Evolutionary conservation across 2,329 filamentous ascomycete species (phyloP), one percentile per base, ranked within the genome.

Genomic region (Monilinia laxa): DNA sequence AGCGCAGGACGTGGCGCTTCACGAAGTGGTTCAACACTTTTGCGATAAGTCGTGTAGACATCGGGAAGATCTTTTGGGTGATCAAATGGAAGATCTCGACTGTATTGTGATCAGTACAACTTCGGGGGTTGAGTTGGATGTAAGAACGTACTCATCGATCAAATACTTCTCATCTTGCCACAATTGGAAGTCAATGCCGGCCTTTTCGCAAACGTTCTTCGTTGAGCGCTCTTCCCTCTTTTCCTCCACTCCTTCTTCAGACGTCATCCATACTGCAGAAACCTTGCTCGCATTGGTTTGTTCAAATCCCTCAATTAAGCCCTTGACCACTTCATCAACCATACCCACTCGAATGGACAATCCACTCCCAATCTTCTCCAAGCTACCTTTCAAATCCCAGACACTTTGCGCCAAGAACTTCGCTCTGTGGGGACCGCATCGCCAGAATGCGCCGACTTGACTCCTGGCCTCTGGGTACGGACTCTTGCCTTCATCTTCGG

Each of bases 121-220:
- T 51, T 23, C 14, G 14, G 20, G 23, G 59, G 25, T 59, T 57
- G 28, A 52, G 38, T 54, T 28, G 20, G 31, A 62, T 38, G 58
- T 20, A 4, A 10, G 18, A 59, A 84, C 89, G 78, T 80, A 93
- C 91, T 93, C 90, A 73, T 93, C 88, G 62, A 93, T 82, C 68
- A 88, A 88, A 71, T 91, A 93, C 75, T 93, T 94, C 76, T 93
- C 90, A 72, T 94, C 90, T 0, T 78, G 77, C 85, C 87, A 93
- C 0, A 87, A 67, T 74, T 85, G 84, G 75, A 92, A 91, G 1
- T 86, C 81, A 4, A 87, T 80, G 0, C 80, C 81, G 3, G 82
- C 77, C 16, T 81, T 75, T 28, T 82, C 77, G 65, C 89, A 87
- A 0, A 85, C 74, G 0, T 79, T 75, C 38, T 81, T 80, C 1